Conservation (phyloP, 768 basidiomycete genomes). For the Podaxis rugospora region DNA sequence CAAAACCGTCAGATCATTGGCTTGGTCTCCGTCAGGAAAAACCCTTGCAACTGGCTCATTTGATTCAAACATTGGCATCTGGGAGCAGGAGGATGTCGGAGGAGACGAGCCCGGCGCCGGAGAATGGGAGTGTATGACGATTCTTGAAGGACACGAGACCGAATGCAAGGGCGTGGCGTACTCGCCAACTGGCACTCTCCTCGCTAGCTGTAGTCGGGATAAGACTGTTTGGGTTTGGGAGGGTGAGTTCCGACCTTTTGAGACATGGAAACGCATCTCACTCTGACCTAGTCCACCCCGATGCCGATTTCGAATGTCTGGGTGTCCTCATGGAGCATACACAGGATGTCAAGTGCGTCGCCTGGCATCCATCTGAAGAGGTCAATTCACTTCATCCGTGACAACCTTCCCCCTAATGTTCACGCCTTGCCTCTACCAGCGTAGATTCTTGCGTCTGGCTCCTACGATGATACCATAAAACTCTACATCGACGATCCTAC, state of each 20-base stretch:
- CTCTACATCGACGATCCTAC: constrained; percentile 90
- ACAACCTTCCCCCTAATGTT: constrained; percentile 5
- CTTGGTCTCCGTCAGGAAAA: constrained; percentile 86
- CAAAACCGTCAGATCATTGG: constrained; percentile 81
- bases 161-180: constrained; percentile 94
- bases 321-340: constrained; percentile 94
- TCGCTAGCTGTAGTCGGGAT: constrained; percentile 95
- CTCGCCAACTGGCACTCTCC: constrained; percentile 67
- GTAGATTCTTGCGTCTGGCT: constrained; percentile 92
- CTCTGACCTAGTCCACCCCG: constrained; percentile 65
- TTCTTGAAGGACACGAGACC: constrained; percentile 92
- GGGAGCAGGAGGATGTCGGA: constrained; percentile 62
- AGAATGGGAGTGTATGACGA: constrained; percentile 86
- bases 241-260: constrained; percentile 40
- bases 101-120: constrained; percentile 28
- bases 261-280: background rate
- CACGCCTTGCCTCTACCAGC: constrained; percentile 18
- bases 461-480: constrained; percentile 95
- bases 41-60: constrained; percentile 92
- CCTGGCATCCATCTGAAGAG: constrained; percentile 96
- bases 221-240: constrained; percentile 99
- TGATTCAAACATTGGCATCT: constrained; percentile 87
- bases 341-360: constrained; percentile 93
- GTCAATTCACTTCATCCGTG: constrained; percentile 33
- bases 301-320: constrained; percentile 92